Conservation (phyloP, 2,329 filamentous ascomycete species). For the Chaetomium sp. region DNA sequence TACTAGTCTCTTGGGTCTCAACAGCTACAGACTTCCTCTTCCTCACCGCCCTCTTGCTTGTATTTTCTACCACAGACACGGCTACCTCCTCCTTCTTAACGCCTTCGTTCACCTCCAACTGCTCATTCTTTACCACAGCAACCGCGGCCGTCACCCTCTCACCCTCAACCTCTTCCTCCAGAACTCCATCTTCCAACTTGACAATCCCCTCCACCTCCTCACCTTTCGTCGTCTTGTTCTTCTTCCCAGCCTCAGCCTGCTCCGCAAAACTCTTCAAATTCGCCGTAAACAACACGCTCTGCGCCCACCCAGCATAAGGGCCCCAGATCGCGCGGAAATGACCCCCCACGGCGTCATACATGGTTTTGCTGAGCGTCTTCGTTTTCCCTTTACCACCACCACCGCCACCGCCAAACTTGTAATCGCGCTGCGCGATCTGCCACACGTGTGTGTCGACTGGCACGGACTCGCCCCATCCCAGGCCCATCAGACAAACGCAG, state of each 20-base stretch:
- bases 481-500: constrained; percentile 91
- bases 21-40: neutral
- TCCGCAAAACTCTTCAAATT: constrained; percentile 82
- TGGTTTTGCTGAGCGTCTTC: constrained; percentile 79
- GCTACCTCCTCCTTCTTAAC: no score
- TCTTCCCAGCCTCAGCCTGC: constrained; percentile 33
- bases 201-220: neutral
- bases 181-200: neutral
- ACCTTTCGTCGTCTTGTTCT: neutral
- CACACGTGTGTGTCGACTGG: constrained; percentile 97
- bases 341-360: constrained; percentile 84
- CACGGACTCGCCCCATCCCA: constrained; percentile 92
- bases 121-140: no score
- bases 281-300: constrained; percentile 92
- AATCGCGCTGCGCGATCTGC: constrained; percentile 96
- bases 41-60: neutral
- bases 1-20: neutral
- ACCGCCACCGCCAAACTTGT: constrained; percentile 71
- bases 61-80: neutral
- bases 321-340: constrained; percentile 90
- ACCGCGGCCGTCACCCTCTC: no score
- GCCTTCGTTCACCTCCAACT: no score
- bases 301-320: constrained; percentile 91
- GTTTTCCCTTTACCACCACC: constrained; percentile 59
- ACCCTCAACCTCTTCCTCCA: neutral